Conservation (phyloP, 345 rosid genomes). For the Euphorbia pulcherrima region DNA sequence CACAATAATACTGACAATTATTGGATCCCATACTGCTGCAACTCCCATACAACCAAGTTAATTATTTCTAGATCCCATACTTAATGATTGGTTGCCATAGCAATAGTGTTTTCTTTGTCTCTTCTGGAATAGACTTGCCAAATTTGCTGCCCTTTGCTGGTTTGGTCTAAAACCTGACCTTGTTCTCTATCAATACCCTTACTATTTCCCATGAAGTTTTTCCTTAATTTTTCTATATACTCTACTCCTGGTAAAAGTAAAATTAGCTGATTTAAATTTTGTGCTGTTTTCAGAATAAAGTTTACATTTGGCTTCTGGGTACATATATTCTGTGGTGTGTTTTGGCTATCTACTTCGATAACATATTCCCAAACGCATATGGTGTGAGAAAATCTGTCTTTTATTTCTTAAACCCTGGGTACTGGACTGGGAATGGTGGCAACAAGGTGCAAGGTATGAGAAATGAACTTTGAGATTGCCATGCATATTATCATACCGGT, state of each 20-base stretch:
- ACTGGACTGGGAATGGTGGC: constrained; percentile 92
- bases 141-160: too few species aligned
- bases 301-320: constrained; percentile 62
- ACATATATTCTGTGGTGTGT: constrained; percentile 63
- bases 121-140: too few species aligned
- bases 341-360: constrained; percentile 80
- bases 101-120: too few species aligned
- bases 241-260: background rate
- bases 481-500: background rate
- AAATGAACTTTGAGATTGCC: constrained; percentile 16
- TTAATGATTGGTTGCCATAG: too few species aligned
- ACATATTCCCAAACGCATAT: constrained; percentile 71
- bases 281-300: constrained; percentile 58
- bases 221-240: background rate
- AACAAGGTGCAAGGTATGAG: constrained; percentile 56
- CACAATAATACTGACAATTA: too few species aligned
- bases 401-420: constrained; percentile 73
- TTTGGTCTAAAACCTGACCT: too few species aligned
- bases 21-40: too few species aligned
- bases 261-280: background rate
- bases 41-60: too few species aligned
- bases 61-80: too few species aligned
- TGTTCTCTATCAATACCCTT: too few species aligned
- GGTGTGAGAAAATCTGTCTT: constrained; percentile 70
- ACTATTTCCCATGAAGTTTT: background rate